These are phyloP conservation scores for Globisporangium megalacanthum DNA, from an alignment of 352 stramenopile genomes.

Conservation along the genomic window DNA sequence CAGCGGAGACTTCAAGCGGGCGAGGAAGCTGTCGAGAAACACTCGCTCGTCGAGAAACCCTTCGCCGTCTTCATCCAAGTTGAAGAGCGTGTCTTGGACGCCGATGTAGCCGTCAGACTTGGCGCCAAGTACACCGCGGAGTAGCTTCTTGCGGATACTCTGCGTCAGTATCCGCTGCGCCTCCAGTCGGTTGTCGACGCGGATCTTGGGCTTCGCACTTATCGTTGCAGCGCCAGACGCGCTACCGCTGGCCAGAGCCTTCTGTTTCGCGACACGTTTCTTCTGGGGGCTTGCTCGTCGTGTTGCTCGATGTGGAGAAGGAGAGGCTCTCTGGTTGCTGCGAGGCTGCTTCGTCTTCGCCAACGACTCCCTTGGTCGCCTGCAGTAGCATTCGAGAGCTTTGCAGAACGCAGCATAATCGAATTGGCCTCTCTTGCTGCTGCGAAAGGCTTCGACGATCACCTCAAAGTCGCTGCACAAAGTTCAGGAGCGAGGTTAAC, in stretches of 20 bases:
- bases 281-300: conserved; percentile 1
- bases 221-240: conserved; percentile 1
- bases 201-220: conserved; percentile 20
- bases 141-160: conserved; percentile 49
- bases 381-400: background rate
- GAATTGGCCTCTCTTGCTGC: background rate
- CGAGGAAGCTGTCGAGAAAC: conserved; percentile 37
- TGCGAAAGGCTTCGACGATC: conserved; percentile 4
- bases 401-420: background rate
- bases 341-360: background rate
- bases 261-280: conserved; percentile 1
- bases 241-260: background rate
- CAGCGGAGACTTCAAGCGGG: conserved; percentile 32
- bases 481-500: background rate
- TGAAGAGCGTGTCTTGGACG: conserved; percentile 32
- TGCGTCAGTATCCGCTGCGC: conserved; percentile 36
- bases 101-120: conserved; percentile 33
- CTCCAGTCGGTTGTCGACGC: conserved; percentile 44
- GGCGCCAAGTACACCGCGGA: conserved; percentile 30
- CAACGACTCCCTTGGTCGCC: background rate
- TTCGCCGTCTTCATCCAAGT: conserved; percentile 28
- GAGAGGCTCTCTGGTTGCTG: background rate
- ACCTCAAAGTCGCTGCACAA: conserved; percentile 5
- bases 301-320: conserved; percentile 2
- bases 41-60: conserved; percentile 30